Evolutionary conservation across 73 alveolate species (phyloP).

Genomic region (Paramecium pentaurelia): DNA sequence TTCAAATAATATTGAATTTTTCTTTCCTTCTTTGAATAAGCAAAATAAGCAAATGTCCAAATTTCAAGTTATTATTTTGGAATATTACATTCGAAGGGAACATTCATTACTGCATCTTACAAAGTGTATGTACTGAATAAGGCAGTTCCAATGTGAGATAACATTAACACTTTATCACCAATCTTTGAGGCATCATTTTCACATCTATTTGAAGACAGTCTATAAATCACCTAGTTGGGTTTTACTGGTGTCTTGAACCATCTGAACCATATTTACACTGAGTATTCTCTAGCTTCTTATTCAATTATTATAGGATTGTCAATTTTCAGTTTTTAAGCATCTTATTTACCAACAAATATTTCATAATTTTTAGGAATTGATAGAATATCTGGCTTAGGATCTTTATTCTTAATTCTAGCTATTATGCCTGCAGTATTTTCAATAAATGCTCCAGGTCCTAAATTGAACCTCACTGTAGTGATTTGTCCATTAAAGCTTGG

Average conservation of each 20-base stretch:
- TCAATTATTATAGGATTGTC: background rate
- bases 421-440: background rate
- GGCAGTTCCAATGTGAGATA: background rate
- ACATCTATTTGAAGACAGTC: background rate
- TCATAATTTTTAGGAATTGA: background rate
- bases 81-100: background rate
- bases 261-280: slow-evolving; percentile 9
- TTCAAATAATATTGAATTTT: background rate
- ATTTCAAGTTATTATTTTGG: background rate
- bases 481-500: slow-evolving; percentile 37
- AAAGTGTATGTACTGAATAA: background rate
- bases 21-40: background rate
- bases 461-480: slow-evolving; percentile 27
- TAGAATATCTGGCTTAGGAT: background rate
- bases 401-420: slow-evolving; percentile 41
- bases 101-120: background rate
- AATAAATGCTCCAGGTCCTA: slow-evolving; percentile 43
- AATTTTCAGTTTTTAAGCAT: background rate
- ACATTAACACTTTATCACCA: slow-evolving; percentile 7
- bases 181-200: background rate
- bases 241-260: slow-evolving; percentile 21
- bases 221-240: background rate
- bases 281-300: slow-evolving; percentile 10
- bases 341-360: slow-evolving; percentile 18
- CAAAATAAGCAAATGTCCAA: slow-evolving; percentile 34